A percentile compares a stretch with the other conserved stretches of the same genome.
phyloP scores from a whole-genome alignment of 768 basidiomycete genomes.

The Mycena amicta region DNA sequence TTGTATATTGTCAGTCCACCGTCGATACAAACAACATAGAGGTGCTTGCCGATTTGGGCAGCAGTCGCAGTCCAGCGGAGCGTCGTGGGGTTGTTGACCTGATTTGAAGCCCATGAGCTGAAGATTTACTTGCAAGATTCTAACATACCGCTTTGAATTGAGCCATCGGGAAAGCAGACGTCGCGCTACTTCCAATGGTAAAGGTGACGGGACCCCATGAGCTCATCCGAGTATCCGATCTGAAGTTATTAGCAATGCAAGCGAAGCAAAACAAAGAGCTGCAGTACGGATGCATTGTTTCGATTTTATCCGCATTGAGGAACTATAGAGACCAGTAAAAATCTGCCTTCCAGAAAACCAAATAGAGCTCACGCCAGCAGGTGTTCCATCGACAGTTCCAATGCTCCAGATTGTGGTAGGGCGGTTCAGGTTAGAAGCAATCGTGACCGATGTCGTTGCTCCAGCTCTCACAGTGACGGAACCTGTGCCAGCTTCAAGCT shows the following conservation, averaged over 20 bases:
- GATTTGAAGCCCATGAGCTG: too few species aligned
- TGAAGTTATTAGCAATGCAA: constrained; percentile 12
- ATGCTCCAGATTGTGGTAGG: constrained; percentile 48
- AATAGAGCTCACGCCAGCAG: constrained; percentile 36
- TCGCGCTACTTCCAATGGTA: constrained; percentile 44
- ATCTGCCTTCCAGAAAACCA: too few species aligned
- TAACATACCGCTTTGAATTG: constrained; percentile 46
- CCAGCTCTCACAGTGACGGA: constrained; percentile 46
- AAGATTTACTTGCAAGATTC: too few species aligned
- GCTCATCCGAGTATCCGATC: constrained; percentile 49
- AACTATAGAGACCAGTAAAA: too few species aligned
- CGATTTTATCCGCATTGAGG: too few species aligned
- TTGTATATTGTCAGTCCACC: not conserved
- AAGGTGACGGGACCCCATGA: constrained; percentile 49
- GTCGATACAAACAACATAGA: not conserved
- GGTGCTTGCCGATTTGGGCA: constrained; percentile 46
- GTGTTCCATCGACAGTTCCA: constrained; percentile 51
- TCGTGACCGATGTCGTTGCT: constrained; percentile 35
- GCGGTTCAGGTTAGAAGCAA: constrained; percentile 33
- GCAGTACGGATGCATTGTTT: constrained; percentile 51
- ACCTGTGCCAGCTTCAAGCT: constrained; percentile 46
- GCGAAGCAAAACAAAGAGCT: not conserved
- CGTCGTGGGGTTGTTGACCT: too few species aligned
- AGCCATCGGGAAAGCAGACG: constrained; percentile 52
- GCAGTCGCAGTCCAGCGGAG: too few species aligned